Conservation (phyloP, 225 moss, liverwort and hornwort genomes). For the Sphagnum contortum region DNA sequence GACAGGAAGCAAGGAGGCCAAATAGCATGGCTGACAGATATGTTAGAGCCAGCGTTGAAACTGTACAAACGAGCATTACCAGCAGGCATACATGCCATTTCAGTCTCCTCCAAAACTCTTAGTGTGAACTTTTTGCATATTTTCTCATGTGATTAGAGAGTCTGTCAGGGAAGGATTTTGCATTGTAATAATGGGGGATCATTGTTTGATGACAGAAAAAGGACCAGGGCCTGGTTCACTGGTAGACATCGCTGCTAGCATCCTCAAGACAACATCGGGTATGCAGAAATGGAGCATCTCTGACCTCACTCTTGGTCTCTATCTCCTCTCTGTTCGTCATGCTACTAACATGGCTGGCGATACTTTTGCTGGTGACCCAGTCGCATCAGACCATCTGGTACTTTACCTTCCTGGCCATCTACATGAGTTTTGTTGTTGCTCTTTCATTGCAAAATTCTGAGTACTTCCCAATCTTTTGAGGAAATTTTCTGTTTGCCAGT, state of each 20-base stretch:
- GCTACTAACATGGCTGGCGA: conserved; percentile 66
- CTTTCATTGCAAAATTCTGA: background rate
- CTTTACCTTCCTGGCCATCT: too few relatives aligned
- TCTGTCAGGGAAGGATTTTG: too few relatives aligned
- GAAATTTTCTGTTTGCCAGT: background rate
- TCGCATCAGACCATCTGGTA: conserved; percentile 39
- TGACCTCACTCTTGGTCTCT: conserved; percentile 91
- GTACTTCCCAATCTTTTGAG: background rate
- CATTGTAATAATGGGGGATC: background rate
- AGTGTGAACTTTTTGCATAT: too few relatives aligned
- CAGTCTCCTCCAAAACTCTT: too few relatives aligned
- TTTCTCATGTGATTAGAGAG: too few relatives aligned
- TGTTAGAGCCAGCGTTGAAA: conserved; percentile 50
- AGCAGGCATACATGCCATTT: conserved; percentile 39
- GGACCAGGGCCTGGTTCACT: conserved; percentile 47
- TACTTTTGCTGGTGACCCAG: conserved; percentile 54
- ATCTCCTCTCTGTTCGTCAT: conserved; percentile 84
- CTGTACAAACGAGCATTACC: conserved; percentile 53
- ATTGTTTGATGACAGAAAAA: conserved; percentile 25
- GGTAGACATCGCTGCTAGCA: conserved; percentile 66
- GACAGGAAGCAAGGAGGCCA: conserved; percentile 25
- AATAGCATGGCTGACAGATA: conserved; percentile 33
- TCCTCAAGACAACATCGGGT: conserved; percentile 72
- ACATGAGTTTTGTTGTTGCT: too few relatives aligned
- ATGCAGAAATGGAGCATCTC: conserved; percentile 88